phyloP scores from a whole-genome alignment of 1,284 basidiomycete genomes.

The Heterobasidion occidentale region DNA sequence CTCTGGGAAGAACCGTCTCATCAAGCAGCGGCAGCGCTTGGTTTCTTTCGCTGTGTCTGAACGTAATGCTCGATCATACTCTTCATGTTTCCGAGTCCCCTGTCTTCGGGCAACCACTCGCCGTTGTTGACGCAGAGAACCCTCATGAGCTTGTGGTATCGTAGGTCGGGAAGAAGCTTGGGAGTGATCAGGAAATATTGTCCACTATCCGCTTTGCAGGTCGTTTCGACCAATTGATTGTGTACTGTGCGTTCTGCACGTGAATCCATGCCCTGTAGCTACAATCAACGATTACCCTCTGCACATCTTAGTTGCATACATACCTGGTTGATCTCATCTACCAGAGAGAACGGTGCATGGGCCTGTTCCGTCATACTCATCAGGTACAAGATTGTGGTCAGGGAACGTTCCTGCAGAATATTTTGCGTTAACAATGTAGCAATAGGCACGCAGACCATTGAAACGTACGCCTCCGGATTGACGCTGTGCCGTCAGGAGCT shows the following conservation, averaged over 20 bases:
- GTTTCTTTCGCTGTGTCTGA: conserved; percentile 12
- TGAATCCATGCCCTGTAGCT: conserved; percentile 85
- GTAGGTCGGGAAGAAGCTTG: conserved; percentile 85
- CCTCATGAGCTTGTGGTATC: conserved; percentile 90
- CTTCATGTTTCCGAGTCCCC: conserved; percentile 63
- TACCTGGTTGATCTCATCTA: conserved; percentile 96
- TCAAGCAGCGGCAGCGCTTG: not conserved
- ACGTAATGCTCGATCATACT: conserved; percentile 52
- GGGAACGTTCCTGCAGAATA: conserved; percentile 76
- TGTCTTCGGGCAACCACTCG: conserved; percentile 74
- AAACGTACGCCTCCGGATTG: conserved; percentile 92
- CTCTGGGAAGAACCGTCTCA: not conserved
- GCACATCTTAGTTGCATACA: conserved; percentile 6
- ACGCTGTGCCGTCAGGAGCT: conserved; percentile 79
- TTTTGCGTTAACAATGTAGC: not conserved
- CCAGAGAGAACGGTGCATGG: conserved; percentile 89
- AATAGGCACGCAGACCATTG: not conserved
- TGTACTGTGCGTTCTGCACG: conserved; percentile 91
- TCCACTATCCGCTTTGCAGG: conserved; percentile 81
- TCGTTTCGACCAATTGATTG: conserved; percentile 91
- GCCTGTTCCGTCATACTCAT: conserved; percentile 92
- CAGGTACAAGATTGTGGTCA: conserved; percentile 95
- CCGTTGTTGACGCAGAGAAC: conserved; percentile 95
- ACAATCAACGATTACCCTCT: not conserved
- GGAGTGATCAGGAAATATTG: conserved; percentile 99